phyloP scores from a whole-genome alignment of 2,329 filamentous ascomycete genomes.

The Acarospora socialis region DNA sequence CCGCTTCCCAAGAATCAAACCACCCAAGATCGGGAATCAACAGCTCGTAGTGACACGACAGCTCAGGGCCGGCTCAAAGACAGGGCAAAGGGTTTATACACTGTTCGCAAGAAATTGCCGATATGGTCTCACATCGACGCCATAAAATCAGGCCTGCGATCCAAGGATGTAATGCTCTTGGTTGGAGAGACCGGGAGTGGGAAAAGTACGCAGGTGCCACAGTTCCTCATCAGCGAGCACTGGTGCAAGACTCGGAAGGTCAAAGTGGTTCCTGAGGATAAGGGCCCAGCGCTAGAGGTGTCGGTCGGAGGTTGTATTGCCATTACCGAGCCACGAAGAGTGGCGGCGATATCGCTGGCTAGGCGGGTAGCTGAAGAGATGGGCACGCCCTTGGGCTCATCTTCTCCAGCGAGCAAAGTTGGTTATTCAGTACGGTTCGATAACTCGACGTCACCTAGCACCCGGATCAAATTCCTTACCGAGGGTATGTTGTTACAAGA shows the following conservation, averaged over 20 bases:
- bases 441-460: slow-evolving; percentile 65
- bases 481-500: slow-evolving; percentile 96
- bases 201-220: slow-evolving; percentile 92
- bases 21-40: too few relatives aligned
- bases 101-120: slow-evolving; percentile 53
- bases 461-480: slow-evolving; percentile 82
- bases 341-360: slow-evolving; percentile 84
- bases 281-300: slow-evolving; percentile 15
- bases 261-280: slow-evolving; percentile 27
- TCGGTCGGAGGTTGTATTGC: slow-evolving; percentile 68
- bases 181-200: slow-evolving; percentile 92
- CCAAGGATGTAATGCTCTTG: slow-evolving; percentile 64
- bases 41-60: too few relatives aligned
- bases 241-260: slow-evolving; percentile 59
- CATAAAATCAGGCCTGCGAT: slow-evolving; percentile 50
- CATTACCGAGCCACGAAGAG: slow-evolving; percentile 84
- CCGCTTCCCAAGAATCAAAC: too few relatives aligned
- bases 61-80: slow-evolving; percentile 21
- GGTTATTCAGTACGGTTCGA: slow-evolving; percentile 96
- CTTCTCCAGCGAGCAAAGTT: slow-evolving; percentile 49
- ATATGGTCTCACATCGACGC: slow-evolving; percentile 63
- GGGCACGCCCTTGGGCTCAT: slow-evolving; percentile 47
- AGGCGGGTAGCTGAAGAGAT: slow-evolving; percentile 76
- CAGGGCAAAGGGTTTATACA: slow-evolving; percentile 33
- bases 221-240: slow-evolving; percentile 64